phyloP scores from a whole-genome alignment of 495 filamentous ascomycete genomes.

The Aspergillus conjunctus region DNA sequence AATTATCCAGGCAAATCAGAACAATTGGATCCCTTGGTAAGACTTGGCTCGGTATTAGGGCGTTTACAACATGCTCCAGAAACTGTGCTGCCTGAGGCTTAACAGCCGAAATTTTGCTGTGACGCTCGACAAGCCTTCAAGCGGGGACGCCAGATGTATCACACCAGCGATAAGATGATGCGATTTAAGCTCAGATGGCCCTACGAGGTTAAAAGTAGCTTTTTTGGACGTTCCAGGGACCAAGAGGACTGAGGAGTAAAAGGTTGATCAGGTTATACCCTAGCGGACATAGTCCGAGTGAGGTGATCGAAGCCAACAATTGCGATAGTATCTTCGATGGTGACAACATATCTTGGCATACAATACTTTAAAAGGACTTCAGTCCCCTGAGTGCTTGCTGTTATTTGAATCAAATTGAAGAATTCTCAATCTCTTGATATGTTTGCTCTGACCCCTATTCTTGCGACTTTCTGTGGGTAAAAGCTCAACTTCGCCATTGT shows the following conservation, averaged over 20 bases:
- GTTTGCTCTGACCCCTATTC: neutral
- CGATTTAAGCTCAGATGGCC: constrained; percentile 31
- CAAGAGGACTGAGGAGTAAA: neutral
- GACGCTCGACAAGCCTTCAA: constrained; percentile 16
- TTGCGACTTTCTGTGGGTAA: neutral
- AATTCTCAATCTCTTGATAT: neutral
- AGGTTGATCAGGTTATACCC: constrained; percentile 20
- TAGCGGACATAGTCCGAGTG: constrained; percentile 27
- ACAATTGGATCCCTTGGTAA: neutral
- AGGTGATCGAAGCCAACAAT: constrained; percentile 43
- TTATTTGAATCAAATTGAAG: neutral
- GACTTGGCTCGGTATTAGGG: neutral
- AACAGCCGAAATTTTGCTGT: constrained; percentile 40
- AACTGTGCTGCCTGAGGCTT: constrained; percentile 15
- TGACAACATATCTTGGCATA: constrained; percentile 38
- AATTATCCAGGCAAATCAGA: constrained; percentile 8
- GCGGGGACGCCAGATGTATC: constrained; percentile 21
- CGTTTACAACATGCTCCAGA: neutral
- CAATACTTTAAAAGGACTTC: constrained; percentile 25
- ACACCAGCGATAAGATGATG: constrained; percentile 15
- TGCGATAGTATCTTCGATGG: constrained; percentile 29
- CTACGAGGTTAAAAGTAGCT: constrained; percentile 23
- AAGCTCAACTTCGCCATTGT: neutral
- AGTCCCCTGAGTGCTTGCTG: neutral
- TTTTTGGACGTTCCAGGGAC: constrained; percentile 15